Percentiles rank a stretch among this genome's conserved stretches.
Evolutionary conservation across 768 basidiomycete species (phyloP).

Genomic region (Cystofilobasidium capitatum): DNA sequence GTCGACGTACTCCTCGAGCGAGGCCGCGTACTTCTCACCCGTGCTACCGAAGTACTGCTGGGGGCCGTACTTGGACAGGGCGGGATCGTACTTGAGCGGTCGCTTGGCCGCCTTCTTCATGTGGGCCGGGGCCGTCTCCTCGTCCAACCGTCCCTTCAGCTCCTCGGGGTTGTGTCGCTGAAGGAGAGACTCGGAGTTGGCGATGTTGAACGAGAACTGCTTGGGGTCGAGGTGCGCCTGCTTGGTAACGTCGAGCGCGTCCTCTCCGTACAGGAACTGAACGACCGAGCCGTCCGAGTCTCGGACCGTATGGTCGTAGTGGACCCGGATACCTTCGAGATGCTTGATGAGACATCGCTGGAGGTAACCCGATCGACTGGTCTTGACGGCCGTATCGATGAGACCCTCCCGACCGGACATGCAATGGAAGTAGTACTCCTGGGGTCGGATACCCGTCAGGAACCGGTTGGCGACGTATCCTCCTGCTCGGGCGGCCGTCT

Average conservation of each 20-base stretch:
- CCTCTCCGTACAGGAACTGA: slow-evolving; percentile 95
- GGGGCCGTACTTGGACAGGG: slow-evolving; percentile 66
- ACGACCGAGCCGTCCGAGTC: slow-evolving; percentile 87
- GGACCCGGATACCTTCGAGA: slow-evolving; percentile 87
- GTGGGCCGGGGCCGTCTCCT: slow-evolving; percentile 57
- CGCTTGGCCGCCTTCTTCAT: slow-evolving; percentile 80
- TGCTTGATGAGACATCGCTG: slow-evolving; percentile 98
- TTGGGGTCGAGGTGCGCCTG: slow-evolving; percentile 72
- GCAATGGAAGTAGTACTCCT: slow-evolving; percentile 99
- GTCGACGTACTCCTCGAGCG: slow-evolving; percentile 67
- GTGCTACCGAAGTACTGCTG: slow-evolving; percentile 74
- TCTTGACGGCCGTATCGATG: slow-evolving; percentile 98
- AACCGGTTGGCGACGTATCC: slow-evolving; percentile 98
- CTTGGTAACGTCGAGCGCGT: slow-evolving; percentile 90
- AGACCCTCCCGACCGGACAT: slow-evolving; percentile 99
- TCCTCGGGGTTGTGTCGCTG: slow-evolving; percentile 56
- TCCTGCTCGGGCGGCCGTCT: slow-evolving; percentile 95
- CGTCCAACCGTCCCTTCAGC: slow-evolving; percentile 50
- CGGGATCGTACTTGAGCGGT: slow-evolving; percentile 57
- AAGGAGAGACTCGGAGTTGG: slow-evolving; percentile 70
- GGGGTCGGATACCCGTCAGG: slow-evolving; percentile 93
- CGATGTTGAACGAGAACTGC: slow-evolving; percentile 85
- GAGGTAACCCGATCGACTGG: slow-evolving; percentile 92
- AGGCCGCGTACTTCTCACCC: slow-evolving; percentile 79
- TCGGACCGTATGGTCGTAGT: slow-evolving; percentile 96